Evolutionary conservation across 371 early-diverging fungal genomes (phyloP), one percentile per base, ranked within the genome.

Genomic region (Zychaea mexicana): DNA sequence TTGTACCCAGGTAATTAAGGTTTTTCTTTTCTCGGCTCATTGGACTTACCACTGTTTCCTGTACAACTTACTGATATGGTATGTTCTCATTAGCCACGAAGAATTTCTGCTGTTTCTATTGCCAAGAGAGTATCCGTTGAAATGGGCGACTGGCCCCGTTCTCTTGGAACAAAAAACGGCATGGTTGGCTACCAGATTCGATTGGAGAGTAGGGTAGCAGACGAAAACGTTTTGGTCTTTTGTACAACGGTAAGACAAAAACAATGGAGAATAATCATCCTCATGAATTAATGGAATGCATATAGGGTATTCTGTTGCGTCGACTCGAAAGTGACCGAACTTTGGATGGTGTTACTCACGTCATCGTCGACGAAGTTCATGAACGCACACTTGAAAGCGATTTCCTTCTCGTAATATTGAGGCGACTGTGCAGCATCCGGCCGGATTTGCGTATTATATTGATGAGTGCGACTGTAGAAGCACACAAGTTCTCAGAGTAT

Each of bases 91-190:
- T 66, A 78, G 77, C 99, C 99, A 4, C 84, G 98, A 52, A 87
- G 98, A 61, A 92, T 98, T 65, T 94, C 97, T 31, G 97, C 98
- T 19, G 92, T 95, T 58, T 90, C 94, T 31, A 92, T 99, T 49
- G 96, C 97, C 0, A 80, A 89, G 22, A 85, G 98, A 46, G 98
- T 99, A 10, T 93, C 94, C 2, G 62, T 71, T 3, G 96, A 96
- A 76, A 71, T 92, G 71, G 90, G 90, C 2, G 90, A 91, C 62
- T 57, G 49, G 0, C 82, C 76, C 52, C 85, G 69, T 38, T 67
- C 77, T 2, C 70, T 76, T 3, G 90, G 87, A 12, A 78, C 70
- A 36, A 70, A 68, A 24, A 77, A 80, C 17, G 74, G 86, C 0
- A 68, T 87, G 65, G 92, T 97, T 24, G 96, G 97, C 2, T 96